phyloP scores from a whole-genome alignment of 306 rosid genomes.

The Senna tora region DNA sequence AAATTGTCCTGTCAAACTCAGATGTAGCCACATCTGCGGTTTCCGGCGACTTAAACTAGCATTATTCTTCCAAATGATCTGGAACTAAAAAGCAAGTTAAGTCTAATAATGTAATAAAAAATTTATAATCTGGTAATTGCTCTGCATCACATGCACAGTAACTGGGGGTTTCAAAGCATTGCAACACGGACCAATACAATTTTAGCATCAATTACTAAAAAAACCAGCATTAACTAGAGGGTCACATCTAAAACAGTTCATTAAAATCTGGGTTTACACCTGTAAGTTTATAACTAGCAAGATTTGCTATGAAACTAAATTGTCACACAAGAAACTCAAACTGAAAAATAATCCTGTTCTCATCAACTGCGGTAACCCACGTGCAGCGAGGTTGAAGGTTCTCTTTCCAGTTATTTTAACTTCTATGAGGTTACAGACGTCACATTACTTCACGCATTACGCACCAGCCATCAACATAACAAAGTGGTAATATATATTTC shows the following conservation, averaged over 20 bases:
- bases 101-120: neutral
- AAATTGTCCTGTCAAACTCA: neutral
- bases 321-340: neutral
- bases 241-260: conserved; percentile 10
- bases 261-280: neutral
- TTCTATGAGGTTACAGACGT: neutral
- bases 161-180: conserved; percentile 31
- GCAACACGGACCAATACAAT: conserved; percentile 28
- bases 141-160: conserved; percentile 7
- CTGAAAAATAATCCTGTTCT: neutral
- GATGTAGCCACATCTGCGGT: neutral
- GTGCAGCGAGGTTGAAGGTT: neutral
- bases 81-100: conserved; percentile 13
- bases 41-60: neutral
- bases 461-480: conserved; percentile 29
- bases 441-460: conserved; percentile 13
- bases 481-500: conserved; percentile 22
- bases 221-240: conserved; percentile 1
- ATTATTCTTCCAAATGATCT: neutral
- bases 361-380: neutral
- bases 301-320: neutral
- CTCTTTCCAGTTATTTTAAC: neutral
- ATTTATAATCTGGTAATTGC: neutral
- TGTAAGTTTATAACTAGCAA: neutral
- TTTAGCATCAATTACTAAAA: neutral